Conservation (phyloP, 2,329 filamentous ascomycete genomes). For the Fusarium musae region DNA sequence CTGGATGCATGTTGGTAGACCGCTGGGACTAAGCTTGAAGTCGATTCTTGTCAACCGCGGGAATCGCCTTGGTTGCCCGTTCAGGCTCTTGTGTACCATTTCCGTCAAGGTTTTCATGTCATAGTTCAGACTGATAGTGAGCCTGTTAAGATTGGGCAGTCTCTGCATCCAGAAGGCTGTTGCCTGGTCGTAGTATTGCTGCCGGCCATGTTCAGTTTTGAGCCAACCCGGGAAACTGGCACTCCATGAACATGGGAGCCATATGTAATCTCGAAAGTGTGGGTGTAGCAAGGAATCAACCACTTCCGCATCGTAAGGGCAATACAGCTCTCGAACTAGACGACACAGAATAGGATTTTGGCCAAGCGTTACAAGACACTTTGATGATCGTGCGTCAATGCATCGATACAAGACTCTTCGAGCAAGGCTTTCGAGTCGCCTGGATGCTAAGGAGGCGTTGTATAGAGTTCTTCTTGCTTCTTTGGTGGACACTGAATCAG, state of each 20-base stretch:
- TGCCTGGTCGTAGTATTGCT: background rate
- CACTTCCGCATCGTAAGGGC: background rate
- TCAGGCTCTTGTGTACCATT: background rate
- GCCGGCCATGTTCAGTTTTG: background rate
- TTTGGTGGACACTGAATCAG: background rate
- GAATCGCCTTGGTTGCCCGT: background rate
- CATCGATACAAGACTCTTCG: background rate
- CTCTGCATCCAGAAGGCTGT: background rate
- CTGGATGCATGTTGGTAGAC: background rate
- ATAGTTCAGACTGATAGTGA: background rate
- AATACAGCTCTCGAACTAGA: background rate
- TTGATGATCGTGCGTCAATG: background rate
- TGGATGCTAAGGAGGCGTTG: background rate
- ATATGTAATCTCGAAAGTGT: background rate
- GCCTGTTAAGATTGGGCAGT: background rate
- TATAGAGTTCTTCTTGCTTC: background rate
- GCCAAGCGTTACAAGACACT: background rate
- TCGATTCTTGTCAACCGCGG: background rate
- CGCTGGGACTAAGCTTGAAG: background rate
- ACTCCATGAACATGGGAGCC: background rate
- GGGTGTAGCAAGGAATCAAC: background rate
- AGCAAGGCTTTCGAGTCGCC: background rate
- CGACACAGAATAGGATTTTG: background rate
- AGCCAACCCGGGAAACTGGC: background rate
- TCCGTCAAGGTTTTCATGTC: background rate